Evolutionary conservation across 108 stramenopile species (phyloP).

Genomic region (Cafeteria roenbergensis): DNA sequence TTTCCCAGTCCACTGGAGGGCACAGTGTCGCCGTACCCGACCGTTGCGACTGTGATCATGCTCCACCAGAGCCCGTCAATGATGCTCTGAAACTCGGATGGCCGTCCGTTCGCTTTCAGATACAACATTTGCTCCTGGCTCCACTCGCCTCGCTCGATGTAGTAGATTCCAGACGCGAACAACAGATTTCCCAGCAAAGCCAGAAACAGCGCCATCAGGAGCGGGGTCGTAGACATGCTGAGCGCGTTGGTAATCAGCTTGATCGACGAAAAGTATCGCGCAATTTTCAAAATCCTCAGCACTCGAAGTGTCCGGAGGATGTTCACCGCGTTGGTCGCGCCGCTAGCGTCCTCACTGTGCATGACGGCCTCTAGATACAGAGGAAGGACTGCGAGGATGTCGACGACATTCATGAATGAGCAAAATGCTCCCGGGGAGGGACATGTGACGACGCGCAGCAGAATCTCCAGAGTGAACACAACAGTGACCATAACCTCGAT

Average conservation of each 20-base stretch:
- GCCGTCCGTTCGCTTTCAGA: background rate
- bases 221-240: background rate
- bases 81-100: slow-evolving; percentile 8
- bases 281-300: slow-evolving; percentile 15
- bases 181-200: slow-evolving; percentile 4
- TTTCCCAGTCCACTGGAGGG: slow-evolving; percentile 1
- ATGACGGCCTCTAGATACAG: slow-evolving; percentile 16
- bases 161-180: slow-evolving; percentile 8
- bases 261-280: slow-evolving; percentile 11
- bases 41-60: slow-evolving; percentile 13
- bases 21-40: slow-evolving; percentile 17
- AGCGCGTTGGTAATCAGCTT: background rate
- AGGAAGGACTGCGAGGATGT: slow-evolving; percentile 27
- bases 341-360: background rate
- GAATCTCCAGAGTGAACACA: slow-evolving; percentile 22
- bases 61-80: slow-evolving; percentile 6
- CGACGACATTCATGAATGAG: slow-evolving; percentile 14
- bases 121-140: background rate
- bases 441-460: slow-evolving; percentile 8
- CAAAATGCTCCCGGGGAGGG: slow-evolving; percentile 1
- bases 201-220: slow-evolving; percentile 9
- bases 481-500: slow-evolving; percentile 14
- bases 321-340: background rate
- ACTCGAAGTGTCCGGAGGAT: slow-evolving; percentile 21
- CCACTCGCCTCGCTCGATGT: slow-evolving; percentile 5